Conservation (phyloP, 140 eudicot species). For the Anethum foeniculum region DNA sequence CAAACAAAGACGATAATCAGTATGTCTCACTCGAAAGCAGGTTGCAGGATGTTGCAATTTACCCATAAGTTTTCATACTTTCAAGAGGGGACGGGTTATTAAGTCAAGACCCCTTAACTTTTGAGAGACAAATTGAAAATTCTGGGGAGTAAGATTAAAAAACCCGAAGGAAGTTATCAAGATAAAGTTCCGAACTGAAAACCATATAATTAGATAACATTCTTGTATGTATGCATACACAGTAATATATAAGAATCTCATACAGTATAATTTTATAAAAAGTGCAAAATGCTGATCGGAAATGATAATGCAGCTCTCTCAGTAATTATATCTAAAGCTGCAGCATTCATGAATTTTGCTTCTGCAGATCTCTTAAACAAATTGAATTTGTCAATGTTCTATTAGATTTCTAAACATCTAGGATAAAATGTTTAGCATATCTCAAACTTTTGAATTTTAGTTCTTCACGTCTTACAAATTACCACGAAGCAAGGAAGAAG, state of each 20-base stretch:
- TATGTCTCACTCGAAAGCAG: background rate
- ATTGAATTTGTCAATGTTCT: background rate
- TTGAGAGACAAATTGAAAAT: background rate
- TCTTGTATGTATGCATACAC: no score
- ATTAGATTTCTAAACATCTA: background rate
- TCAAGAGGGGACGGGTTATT: background rate
- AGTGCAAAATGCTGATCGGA: background rate
- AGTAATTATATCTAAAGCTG: background rate
- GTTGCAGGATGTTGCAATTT: background rate
- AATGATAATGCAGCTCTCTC: background rate
- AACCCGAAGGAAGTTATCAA: background rate
- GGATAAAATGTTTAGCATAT: background rate
- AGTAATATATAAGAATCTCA: no score
- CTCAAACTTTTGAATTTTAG: background rate
- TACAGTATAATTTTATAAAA: no score
- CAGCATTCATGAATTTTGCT: background rate
- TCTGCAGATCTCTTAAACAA: background rate
- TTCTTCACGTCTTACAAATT: slow-evolving; percentile 50
- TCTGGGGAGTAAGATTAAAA: background rate
- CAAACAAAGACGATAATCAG: background rate
- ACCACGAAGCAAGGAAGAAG: slow-evolving; percentile 94
- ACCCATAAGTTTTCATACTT: background rate
- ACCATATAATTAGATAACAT: no score
- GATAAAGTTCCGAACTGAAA: no score
- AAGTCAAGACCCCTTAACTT: background rate